phyloP scores from a whole-genome alignment of 805 yeast species.

The Komagataella phaffii region DNA sequence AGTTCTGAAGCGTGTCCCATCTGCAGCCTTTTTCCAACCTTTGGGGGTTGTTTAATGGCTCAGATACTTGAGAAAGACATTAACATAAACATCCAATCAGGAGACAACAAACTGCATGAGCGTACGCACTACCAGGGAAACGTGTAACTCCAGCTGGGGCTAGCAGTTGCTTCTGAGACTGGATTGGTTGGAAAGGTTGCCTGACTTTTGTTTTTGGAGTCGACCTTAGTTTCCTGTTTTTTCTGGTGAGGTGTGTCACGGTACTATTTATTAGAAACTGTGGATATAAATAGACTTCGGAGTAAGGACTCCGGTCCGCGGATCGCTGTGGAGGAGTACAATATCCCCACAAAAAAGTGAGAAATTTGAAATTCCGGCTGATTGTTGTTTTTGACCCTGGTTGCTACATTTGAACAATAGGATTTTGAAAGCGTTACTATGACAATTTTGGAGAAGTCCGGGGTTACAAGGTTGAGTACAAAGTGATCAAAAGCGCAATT shows the following conservation, averaged over 20 bases:
- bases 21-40: constrained; percentile 42
- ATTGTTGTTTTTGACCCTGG: background rate
- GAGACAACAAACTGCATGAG: background rate
- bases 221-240: too few relatives aligned
- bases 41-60: constrained; percentile 48
- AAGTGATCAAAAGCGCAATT: background rate
- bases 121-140: background rate
- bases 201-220: too few relatives aligned
- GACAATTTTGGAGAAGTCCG: background rate
- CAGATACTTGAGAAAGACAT: constrained; percentile 31
- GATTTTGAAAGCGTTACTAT: background rate
- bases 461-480: background rate
- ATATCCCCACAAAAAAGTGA: background rate
- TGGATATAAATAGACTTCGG: background rate
- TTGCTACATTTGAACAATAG: background rate
- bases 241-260: background rate
- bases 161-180: background rate
- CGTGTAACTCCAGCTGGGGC: background rate
- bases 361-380: background rate
- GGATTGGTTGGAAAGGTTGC: background rate
- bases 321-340: background rate
- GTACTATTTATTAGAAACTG: background rate
- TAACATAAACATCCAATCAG: background rate
- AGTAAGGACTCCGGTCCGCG: background rate
- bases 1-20: too few relatives aligned